Base-by-base conservation (phyloP, 2,329 filamentous ascomycete species). In the Sarocladium kiliense region DNA sequence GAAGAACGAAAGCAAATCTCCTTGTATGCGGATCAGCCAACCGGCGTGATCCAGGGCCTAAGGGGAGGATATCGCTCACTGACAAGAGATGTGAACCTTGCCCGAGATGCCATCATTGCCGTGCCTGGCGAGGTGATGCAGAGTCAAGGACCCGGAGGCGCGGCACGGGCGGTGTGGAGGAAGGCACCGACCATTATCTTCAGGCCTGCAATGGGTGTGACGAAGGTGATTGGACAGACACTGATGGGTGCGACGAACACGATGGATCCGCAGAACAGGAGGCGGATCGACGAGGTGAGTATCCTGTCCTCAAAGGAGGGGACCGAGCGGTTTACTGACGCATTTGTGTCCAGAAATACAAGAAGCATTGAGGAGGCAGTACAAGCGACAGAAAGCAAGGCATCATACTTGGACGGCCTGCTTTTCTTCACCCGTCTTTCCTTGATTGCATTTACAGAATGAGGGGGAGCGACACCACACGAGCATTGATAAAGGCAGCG, bases 111-210 rank as follows among this genome's bases (percentile, higher is more conserved):
- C 10, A 91, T 99, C 56, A 93, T 99, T 63, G 94, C 93, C 1
- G 90, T 99, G 25, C 93, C 94, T 0, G 89, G 88, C 0, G 93
- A 97, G 67, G 83, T 96, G 1, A 87, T 96, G 77, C 91, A 97
- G 64, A 91, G 88, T 64, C 82, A 85, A 21, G 91, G 84, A 57
- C 92, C 93, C 1, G 83, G 85, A 41, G 91, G 89, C 2, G 91
- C 89, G 1, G 90, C 91, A 14, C 85, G 77, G 64, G 92, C 88
- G 1, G 85, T 99, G 18, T 79, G 87, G 58, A 87, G 82, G 68
- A 84, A 89, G 62, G 91, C 92, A 27, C 94, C 94, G n/a, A 97
- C 92, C 0, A 90, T 97, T 19, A 88, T 99, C 53, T 83, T 99
- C 62, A 78, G 92, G 55, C 94, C 94, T 7, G 90, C 91, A 3